phyloP scores from a whole-genome alignment of 495 filamentous ascomycete species.

The Penicillium cataractarum region DNA sequence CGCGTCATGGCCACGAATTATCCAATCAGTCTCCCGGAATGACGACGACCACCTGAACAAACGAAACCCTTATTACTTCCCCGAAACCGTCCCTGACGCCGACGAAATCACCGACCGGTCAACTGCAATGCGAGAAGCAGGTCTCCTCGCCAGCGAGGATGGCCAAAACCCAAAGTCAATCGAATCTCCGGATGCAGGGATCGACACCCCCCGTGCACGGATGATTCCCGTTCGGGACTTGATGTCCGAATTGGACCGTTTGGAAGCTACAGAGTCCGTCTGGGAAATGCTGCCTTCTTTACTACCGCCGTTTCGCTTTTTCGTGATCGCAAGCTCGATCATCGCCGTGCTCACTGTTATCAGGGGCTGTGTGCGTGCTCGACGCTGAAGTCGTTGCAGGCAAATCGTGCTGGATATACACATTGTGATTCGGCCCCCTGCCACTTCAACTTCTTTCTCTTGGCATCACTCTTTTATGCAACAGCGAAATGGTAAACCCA shows the following conservation, averaged over 20 bases:
- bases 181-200: slow-evolving; percentile 19
- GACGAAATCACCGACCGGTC: slow-evolving; percentile 16
- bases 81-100: slow-evolving; percentile 24
- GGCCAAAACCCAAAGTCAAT: slow-evolving; percentile 14
- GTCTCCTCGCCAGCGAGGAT: slow-evolving; percentile 5
- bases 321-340: slow-evolving; percentile 14
- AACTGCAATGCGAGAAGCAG: slow-evolving; percentile 23
- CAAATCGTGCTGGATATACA: background rate
- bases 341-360: slow-evolving; percentile 22
- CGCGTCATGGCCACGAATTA: slow-evolving; percentile 3
- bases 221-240: slow-evolving; percentile 10
- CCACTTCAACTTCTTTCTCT: background rate
- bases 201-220: slow-evolving; percentile 21
- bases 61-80: slow-evolving; percentile 25
- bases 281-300: background rate
- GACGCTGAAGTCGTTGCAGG: slow-evolving; percentile 15
- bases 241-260: slow-evolving; percentile 10
- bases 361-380: slow-evolving; percentile 14
- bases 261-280: slow-evolving; percentile 6
- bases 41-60: background rate
- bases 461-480: slow-evolving; percentile 3
- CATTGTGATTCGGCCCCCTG: background rate
- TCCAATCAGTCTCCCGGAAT: slow-evolving; percentile 8
- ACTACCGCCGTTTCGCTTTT: slow-evolving; percentile 5
- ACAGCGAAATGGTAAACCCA: background rate